These are phyloP conservation scores for Achlya hypogyna DNA, from an alignment of 352 stramenopile species.

Conservation along the genomic window DNA sequence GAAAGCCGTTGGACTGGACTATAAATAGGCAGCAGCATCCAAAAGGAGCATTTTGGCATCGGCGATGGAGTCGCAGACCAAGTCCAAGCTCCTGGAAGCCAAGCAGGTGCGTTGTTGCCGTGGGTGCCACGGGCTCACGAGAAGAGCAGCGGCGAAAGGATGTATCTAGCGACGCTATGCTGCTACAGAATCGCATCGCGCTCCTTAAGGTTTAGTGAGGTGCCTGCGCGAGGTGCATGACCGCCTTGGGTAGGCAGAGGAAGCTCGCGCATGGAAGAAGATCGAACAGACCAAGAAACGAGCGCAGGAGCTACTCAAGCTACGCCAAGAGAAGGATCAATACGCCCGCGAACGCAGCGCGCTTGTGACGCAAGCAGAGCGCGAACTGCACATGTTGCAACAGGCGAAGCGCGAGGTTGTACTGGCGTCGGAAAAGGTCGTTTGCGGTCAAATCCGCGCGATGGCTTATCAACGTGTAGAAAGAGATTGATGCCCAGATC, in stretches of 20 bases:
- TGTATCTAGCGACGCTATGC: conserved; percentile 54
- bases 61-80: conserved; percentile 35
- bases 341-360: conserved; percentile 56
- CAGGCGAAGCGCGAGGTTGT: conserved; percentile 64
- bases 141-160: conserved; percentile 52
- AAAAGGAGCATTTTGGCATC: background rate
- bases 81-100: conserved; percentile 65
- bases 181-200: conserved; percentile 73
- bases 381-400: conserved; percentile 62
- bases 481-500: conserved; percentile 58
- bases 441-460: too few species aligned
- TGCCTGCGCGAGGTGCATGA: background rate
- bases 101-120: conserved; percentile 41
- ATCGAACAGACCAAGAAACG: conserved; percentile 74
- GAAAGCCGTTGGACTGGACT: background rate
- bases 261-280: conserved; percentile 78
- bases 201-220: conserved; percentile 40
- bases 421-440: conserved; percentile 70
- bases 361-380: conserved; percentile 39
- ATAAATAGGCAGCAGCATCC: background rate
- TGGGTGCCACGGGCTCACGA: background rate
- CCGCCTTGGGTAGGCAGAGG: conserved; percentile 29
- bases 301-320: conserved; percentile 53
- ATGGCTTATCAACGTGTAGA: conserved; percentile 39
- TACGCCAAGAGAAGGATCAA: conserved; percentile 55